These are phyloP conservation scores for Vitis labrusca DNA, from an alignment of 164 flowering plant genomes.

Conservation along the genomic window DNA sequence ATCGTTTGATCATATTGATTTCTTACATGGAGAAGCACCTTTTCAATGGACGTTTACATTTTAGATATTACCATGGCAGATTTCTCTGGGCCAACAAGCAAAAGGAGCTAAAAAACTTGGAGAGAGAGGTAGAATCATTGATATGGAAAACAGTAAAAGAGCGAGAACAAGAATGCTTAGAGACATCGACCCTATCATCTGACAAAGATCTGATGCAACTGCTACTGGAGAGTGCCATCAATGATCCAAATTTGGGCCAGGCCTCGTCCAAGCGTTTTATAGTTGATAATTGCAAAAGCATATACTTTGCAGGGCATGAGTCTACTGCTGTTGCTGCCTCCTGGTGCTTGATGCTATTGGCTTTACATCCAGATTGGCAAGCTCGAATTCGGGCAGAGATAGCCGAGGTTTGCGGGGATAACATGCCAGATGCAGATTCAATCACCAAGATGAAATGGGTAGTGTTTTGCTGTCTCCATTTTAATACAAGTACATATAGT, in stretches of 20 bases:
- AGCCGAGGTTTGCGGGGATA: conserved; percentile 23
- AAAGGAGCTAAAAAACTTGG: conserved; percentile 32
- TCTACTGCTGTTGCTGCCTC: conserved; percentile 52
- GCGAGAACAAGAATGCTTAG: conserved; percentile 19
- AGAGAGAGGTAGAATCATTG: conserved; percentile 48
- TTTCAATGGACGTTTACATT: neutral
- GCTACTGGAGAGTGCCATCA: conserved; percentile 45
- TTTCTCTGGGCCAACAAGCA: conserved; percentile 21
- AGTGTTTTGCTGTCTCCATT: neutral
- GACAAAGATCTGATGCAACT: conserved; percentile 48
- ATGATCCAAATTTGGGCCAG: conserved; percentile 14
- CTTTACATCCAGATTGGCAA: conserved; percentile 63
- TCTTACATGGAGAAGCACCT: neutral
- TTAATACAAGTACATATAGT: no score
- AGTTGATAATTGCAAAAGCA: conserved; percentile 50
- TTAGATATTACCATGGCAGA: conserved; percentile 9
- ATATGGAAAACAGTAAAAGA: conserved; percentile 47
- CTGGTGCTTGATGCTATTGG: conserved; percentile 62
- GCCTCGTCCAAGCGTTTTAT: conserved; percentile 29
- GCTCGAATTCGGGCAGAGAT: conserved; percentile 39
- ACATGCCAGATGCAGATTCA: conserved; percentile 28
- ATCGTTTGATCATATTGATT: neutral
- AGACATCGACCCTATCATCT: neutral
- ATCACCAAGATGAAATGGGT: conserved; percentile 46
- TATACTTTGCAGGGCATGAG: conserved; percentile 67